Conservation (phyloP, 2,329 filamentous ascomycete species). For the Fusarium sp. region DNA sequence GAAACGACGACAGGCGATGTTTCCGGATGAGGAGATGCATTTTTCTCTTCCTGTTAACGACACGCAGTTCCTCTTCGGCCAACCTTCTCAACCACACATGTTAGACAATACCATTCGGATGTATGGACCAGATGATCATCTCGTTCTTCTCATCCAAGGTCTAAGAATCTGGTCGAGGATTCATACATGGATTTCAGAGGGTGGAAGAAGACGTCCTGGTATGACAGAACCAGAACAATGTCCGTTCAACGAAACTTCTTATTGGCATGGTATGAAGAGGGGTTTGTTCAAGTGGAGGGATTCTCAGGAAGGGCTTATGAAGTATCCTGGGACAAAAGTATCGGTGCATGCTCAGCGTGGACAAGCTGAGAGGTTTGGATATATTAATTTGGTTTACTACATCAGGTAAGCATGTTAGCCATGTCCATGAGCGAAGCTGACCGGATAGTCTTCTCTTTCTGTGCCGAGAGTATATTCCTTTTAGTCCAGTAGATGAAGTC, state of each 20-base stretch:
- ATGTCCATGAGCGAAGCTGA: too few species aligned
- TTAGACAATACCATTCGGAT: neutral
- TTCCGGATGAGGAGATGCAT: conserved; percentile 28
- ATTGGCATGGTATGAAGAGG: conserved; percentile 39
- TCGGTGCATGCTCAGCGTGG: conserved; percentile 41
- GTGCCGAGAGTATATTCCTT: conserved; percentile 40
- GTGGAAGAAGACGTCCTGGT: conserved; percentile 30
- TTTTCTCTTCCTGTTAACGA: conserved; percentile 34
- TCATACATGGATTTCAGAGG: conserved; percentile 41
- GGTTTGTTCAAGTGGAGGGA: conserved; percentile 35
- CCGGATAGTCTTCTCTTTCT: conserved; percentile 15
- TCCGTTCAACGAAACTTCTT: conserved; percentile 32
- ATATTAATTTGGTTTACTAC: conserved; percentile 44
- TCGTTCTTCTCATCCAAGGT: conserved; percentile 33
- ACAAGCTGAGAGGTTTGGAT: conserved; percentile 42
- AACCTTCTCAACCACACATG: neutral
- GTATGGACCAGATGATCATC: conserved; percentile 25
- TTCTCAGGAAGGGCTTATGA: conserved; percentile 28
- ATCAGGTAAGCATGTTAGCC: conserved; percentile 24
- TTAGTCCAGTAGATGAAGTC: conserved; percentile 40
- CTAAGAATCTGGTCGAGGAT: conserved; percentile 41
- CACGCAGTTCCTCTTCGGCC: conserved; percentile 34
- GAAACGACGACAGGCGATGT: conserved; percentile 40
- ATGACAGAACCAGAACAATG: conserved; percentile 40
- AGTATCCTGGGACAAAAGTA: conserved; percentile 37